A percentile compares a stretch with the other conserved stretches of the same genome.
These are phyloP conservation scores for Aspergillus latus DNA, from an alignment of 2,329 filamentous ascomycete species.

Conservation along the genomic window DNA sequence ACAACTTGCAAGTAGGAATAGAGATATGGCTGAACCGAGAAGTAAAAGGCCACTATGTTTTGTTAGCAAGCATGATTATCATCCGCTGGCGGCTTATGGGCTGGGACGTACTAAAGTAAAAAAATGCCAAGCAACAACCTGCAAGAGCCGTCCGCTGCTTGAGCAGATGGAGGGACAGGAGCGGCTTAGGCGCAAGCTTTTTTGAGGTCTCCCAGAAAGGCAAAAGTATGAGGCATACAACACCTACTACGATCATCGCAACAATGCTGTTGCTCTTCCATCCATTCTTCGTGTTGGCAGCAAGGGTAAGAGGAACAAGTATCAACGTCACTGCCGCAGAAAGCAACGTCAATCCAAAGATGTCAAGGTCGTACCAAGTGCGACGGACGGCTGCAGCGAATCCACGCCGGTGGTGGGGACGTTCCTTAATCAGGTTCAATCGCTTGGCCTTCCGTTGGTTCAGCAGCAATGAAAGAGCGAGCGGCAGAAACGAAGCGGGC, in stretches of 20 bases:
- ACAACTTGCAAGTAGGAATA: conserved; percentile 67
- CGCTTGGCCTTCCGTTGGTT: conserved; percentile 62
- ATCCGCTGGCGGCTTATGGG: not conserved
- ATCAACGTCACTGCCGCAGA: conserved; percentile 56
- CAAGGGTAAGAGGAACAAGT: conserved; percentile 67
- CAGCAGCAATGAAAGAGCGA: conserved; percentile 58
- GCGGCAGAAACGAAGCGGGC: conserved; percentile 61
- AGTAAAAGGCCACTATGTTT: conserved; percentile 63
- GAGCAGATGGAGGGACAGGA: conserved; percentile 61
- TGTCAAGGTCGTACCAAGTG: conserved; percentile 57
- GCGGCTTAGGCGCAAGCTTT: conserved; percentile 55
- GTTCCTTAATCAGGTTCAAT: conserved; percentile 49
- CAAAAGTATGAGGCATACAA: conserved; percentile 56
- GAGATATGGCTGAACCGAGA: conserved; percentile 68
- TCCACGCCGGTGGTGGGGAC: conserved; percentile 42
- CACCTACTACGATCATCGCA: conserved; percentile 58
- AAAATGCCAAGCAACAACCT: conserved; percentile 63
- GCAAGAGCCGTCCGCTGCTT: conserved; percentile 63
- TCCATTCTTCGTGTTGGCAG: conserved; percentile 45
- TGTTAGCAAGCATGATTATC: conserved; percentile 18
- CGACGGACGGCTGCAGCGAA: conserved; percentile 43
- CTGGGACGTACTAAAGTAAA: conserved; percentile 62
- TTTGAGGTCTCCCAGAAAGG: conserved; percentile 59
- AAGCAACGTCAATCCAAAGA: conserved; percentile 37
- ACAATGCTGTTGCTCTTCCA: conserved; percentile 56